Evolutionary conservation across 1,139 yeast species (phyloP).

Genomic region (Suzukiozyma palmioleophila): DNA sequence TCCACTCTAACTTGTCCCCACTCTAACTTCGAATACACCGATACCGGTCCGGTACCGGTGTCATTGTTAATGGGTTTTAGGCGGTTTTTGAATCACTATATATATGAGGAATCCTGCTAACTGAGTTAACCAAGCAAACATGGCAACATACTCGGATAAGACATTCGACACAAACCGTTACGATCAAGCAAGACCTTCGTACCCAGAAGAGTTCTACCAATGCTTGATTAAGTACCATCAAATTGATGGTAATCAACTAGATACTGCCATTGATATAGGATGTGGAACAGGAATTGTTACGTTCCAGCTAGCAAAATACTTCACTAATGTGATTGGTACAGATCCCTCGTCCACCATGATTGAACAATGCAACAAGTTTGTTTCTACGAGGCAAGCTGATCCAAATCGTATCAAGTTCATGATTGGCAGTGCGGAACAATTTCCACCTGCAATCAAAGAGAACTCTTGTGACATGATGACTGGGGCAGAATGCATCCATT

Average conservation of each 20-base stretch:
- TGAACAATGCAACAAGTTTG: slow-evolving; percentile 30
- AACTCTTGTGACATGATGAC: slow-evolving; percentile 56
- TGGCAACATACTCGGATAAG: slow-evolving; percentile 37
- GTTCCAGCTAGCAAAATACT: slow-evolving; percentile 43
- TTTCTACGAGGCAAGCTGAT: slow-evolving; percentile 8
- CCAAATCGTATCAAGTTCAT: slow-evolving; percentile 19
- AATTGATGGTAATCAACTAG: slow-evolving; percentile 10
- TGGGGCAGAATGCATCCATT: slow-evolving; percentile 76
- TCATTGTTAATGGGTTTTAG: not conserved
- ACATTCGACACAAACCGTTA: slow-evolving; percentile 34
- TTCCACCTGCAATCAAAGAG: slow-evolving; percentile 17
- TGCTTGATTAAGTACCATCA: slow-evolving; percentile 28
- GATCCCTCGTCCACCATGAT: slow-evolving; percentile 70
- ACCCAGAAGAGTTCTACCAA: slow-evolving; percentile 31
- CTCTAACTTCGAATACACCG: not conserved
- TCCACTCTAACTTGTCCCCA: too few species aligned
- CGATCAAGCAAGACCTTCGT: slow-evolving; percentile 33
- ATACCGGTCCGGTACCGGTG: slow-evolving; percentile 3
- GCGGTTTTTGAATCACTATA: not conserved
- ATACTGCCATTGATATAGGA: slow-evolving; percentile 63
- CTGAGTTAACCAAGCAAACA: slow-evolving; percentile 8
- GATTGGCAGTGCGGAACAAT: slow-evolving; percentile 28
- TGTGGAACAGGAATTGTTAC: slow-evolving; percentile 86
- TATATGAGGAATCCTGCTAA: not conserved
- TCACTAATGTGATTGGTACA: slow-evolving; percentile 54